Base-by-base conservation (phyloP, 805 yeast genomes). In the Metahyphopichia silvanorum region DNA sequence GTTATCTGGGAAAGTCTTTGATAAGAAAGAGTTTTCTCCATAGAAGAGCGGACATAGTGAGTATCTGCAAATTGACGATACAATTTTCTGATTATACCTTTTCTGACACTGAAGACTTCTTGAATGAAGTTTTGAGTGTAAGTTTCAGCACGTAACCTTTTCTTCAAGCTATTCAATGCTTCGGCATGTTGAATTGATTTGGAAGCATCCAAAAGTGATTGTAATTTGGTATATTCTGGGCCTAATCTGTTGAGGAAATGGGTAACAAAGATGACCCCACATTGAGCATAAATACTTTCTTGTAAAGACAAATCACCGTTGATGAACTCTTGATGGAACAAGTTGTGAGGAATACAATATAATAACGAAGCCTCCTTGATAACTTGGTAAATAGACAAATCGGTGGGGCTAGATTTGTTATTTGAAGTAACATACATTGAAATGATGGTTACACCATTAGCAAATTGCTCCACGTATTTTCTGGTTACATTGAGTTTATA, bases 241-340 rank as follows among this genome's bases (percentile, higher is more conserved):
- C 98, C 97, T 53, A 91, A 73, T 55, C 98, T 76, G 69, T 93
- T 93, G 60, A 91, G 74, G 66, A 91, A 93, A 63, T 93, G 98
- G 21, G 95, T 82, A 31, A 87, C 95, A 55, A 93, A 91, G 40
- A 87, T 85, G 27, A 85, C 82, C 49, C 91, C 95, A 59, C 88
- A 83, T 59, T 91, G 98, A 27, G 97, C 94, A 57, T 93, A 93
- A 37, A 88, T 82, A 28, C 89, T 79, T 64, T 93, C 98, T 64
- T 91, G 98, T 47, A 94, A 79, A 1, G 97, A 88, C 60, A 91
- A 74, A 44, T 79, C 79, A 34, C 91, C 83, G 31, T 69, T 58
- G 40, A 82, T 79, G 53, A 89, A 89, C 36, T 79, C 71, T 33
- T 74, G 72, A 46, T 79, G 80, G 70, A 89, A 91, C 47, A 77